phyloP scores from a whole-genome alignment of 768 basidiomycete genomes.

The Trametes meyenii region DNA sequence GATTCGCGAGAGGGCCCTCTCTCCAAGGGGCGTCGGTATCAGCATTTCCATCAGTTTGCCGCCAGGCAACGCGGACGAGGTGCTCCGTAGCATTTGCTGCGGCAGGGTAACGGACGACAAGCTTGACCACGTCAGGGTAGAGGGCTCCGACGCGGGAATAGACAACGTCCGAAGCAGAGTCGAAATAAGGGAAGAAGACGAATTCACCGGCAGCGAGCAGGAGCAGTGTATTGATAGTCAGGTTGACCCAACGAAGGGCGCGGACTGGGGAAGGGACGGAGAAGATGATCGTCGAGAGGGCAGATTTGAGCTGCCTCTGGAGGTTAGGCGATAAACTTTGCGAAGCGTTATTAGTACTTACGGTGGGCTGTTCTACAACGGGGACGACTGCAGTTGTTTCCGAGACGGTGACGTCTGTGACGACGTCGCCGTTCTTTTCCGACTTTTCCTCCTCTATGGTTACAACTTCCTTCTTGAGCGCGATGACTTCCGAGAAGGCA shows the following conservation, averaged over 20 bases:
- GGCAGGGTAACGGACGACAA: constrained; percentile 61
- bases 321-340: constrained; percentile 9
- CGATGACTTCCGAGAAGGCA: constrained; percentile 3
- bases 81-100: constrained; percentile 35
- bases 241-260: constrained; percentile 26
- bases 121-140: constrained; percentile 62
- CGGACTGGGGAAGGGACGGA: constrained; percentile 37
- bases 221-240: constrained; percentile 45
- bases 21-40: constrained; percentile 43
- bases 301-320: constrained; percentile 6
- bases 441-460: constrained; percentile 14
- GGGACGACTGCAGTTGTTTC: constrained; percentile 6
- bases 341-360: background rate
- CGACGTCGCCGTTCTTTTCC: constrained; percentile 12
- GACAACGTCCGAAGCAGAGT: constrained; percentile 53
- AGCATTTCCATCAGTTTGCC: constrained; percentile 34
- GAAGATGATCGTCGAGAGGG: constrained; percentile 32
- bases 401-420: constrained; percentile 13
- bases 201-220: constrained; percentile 50
- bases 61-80: constrained; percentile 48
- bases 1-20: constrained; percentile 52
- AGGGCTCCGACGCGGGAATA: constrained; percentile 76
- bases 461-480: constrained; percentile 19
- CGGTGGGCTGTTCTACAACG: constrained; percentile 5
- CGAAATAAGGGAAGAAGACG: constrained; percentile 54